Conservation (phyloP, 177 flowering plant species). For the Vitis hybrid region DNA sequence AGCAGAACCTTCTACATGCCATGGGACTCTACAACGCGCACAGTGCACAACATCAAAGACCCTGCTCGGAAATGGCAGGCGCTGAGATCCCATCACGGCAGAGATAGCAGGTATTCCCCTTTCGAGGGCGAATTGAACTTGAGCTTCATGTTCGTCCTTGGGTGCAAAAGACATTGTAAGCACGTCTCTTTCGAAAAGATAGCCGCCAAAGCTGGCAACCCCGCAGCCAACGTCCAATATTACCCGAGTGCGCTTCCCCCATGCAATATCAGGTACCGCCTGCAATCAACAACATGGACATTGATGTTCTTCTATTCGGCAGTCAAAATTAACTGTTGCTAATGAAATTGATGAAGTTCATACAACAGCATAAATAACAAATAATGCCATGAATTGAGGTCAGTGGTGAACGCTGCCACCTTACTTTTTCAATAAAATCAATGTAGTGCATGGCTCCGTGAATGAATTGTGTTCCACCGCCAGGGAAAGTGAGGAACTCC, state of each 20-base stretch:
- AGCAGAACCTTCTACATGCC: constrained; percentile 70
- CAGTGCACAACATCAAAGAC: constrained; percentile 88
- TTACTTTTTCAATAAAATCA: constrained; percentile 73
- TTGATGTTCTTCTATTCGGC: too few species aligned
- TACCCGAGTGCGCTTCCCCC: constrained; percentile 84
- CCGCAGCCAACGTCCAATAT: constrained; percentile 93
- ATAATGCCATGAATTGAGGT: too few species aligned
- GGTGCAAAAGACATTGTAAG: constrained; percentile 90
- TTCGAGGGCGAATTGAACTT: constrained; percentile 91
- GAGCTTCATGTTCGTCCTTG: constrained; percentile 92
- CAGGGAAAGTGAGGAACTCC: constrained; percentile 85
- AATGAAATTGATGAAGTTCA: too few species aligned
- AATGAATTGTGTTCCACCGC: constrained; percentile 98
- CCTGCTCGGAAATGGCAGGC: constrained; percentile 80
- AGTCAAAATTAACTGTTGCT: too few species aligned
- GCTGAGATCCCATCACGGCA: constrained; percentile 88
- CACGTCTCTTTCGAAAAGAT: constrained; percentile 79
- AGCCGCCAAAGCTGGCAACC: constrained; percentile 96
- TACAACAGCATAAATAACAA: too few species aligned
- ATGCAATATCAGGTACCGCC: constrained; percentile 64
- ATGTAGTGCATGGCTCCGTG: constrained; percentile 95
- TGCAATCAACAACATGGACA: constrained; percentile 21
- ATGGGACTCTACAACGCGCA: constrained; percentile 89
- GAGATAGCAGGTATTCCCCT: constrained; percentile 92
- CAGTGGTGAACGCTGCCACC: neutral